phyloP scores from a whole-genome alignment of 2,329 filamentous ascomycete species.

The Neonectria magnoliae region DNA sequence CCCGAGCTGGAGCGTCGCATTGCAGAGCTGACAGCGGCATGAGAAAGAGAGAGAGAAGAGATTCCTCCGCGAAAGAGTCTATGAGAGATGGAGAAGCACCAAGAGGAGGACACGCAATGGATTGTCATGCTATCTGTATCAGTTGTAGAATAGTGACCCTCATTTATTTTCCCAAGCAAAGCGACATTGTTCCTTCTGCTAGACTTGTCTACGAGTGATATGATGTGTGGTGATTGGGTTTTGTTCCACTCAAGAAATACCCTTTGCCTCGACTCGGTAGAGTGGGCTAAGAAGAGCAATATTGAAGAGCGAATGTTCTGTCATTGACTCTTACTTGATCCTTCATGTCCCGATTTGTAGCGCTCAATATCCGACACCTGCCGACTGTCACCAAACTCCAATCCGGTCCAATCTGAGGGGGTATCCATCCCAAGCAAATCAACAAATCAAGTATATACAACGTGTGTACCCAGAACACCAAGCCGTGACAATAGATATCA shows the following conservation, averaged over 20 bases:
- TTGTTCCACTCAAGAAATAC: background rate
- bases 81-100: background rate
- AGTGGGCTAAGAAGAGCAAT: background rate
- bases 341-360: background rate
- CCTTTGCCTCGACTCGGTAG: background rate
- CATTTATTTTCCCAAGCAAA: background rate
- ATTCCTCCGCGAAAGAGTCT: background rate
- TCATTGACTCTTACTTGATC: background rate
- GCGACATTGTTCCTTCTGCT: background rate
- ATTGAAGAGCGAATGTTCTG: background rate
- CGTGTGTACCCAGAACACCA: background rate
- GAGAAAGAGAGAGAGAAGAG: conserved; percentile 11
- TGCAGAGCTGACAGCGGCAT: conserved; percentile 72
- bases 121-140: conserved; percentile 4
- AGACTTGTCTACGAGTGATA: background rate
- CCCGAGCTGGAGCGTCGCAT: conserved; percentile 89
- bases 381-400: background rate
- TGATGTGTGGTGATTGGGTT: background rate
- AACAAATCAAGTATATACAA: background rate
- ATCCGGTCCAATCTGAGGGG: conserved; percentile 8
- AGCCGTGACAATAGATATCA: background rate
- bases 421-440: conserved; percentile 11
- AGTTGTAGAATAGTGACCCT: conserved; percentile 13
- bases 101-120: background rate
- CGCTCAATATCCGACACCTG: background rate